These are phyloP conservation scores for Prunus fruticosa DNA, from an alignment of 306 rosid genomes.

Conservation along the genomic window DNA sequence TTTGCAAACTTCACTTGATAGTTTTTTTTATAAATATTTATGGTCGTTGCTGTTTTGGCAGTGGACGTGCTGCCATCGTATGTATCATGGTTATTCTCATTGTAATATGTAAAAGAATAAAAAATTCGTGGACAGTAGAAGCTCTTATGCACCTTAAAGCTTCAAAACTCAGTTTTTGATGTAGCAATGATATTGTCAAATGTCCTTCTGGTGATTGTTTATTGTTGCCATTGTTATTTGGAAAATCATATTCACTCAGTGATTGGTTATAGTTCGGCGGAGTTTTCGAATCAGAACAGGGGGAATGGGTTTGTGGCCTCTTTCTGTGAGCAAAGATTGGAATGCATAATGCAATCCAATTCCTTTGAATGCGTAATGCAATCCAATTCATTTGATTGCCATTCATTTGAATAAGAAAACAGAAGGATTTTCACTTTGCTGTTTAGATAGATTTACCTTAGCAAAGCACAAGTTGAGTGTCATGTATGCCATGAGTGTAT, in stretches of 20 bases:
- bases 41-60: not conserved
- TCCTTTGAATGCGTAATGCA: no score
- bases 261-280: no score
- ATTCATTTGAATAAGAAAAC: no score
- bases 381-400: no score
- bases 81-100: not conserved
- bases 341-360: no score
- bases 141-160: not conserved
- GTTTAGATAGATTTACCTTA: no score
- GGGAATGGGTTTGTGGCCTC: not conserved
- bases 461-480: no score
- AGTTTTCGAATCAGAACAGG: not conserved
- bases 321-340: not conserved
- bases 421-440: no score
- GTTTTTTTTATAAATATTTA: not conserved
- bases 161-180: not conserved
- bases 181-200: not conserved
- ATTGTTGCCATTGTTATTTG: not conserved
- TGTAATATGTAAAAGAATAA: not conserved
- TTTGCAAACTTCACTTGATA: not conserved
- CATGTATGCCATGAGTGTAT: not conserved
- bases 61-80: not conserved
- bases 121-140: not conserved
- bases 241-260: not conserved
- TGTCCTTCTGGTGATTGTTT: not conserved